phyloP scores from a whole-genome alignment of 495 filamentous ascomycete genomes.

The Podospora anserina region DNA sequence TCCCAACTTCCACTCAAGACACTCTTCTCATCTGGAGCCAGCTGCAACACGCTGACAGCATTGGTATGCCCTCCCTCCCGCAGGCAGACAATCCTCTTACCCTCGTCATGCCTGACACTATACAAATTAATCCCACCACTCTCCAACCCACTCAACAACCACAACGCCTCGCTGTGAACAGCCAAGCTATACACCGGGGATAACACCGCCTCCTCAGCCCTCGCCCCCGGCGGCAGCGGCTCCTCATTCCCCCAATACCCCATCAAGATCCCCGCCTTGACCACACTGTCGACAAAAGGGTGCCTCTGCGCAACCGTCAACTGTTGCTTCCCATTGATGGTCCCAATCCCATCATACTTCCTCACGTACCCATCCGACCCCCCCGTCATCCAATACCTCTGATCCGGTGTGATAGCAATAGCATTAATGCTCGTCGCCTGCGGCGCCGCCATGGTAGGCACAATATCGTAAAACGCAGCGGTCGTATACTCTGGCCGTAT shows the following conservation, averaged over 20 bases:
- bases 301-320: constrained; percentile 94
- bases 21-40: constrained; percentile 81
- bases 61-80: constrained; percentile 70
- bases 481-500: constrained; percentile 76
- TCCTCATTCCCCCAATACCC: constrained; percentile 94
- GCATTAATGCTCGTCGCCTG: constrained; percentile 95
- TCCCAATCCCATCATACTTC: constrained; percentile 92
- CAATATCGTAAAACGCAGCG: constrained; percentile 89
- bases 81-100: constrained; percentile 76
- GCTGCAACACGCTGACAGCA: constrained; percentile 81
- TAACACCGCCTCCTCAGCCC: constrained; percentile 54
- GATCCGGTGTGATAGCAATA: constrained; percentile 85
- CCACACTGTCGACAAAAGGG: constrained; percentile 95
- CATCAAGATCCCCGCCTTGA: constrained; percentile 87
- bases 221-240: constrained; percentile 40
- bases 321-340: constrained; percentile 89
- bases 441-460: constrained; percentile 93
- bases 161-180: constrained; percentile 81
- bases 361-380: constrained; percentile 92
- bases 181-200: constrained; percentile 94
- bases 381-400: constrained; percentile 92
- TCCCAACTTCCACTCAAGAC: constrained; percentile 96
- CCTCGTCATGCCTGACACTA: constrained; percentile 92
- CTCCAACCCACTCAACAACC: constrained; percentile 86
- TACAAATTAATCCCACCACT: constrained; percentile 91